Percentiles rank a stretch among this genome's conserved stretches.
These are phyloP conservation scores for Malassezia nana DNA, from an alignment of 1,284 basidiomycete species.

Conservation along the genomic window DNA sequence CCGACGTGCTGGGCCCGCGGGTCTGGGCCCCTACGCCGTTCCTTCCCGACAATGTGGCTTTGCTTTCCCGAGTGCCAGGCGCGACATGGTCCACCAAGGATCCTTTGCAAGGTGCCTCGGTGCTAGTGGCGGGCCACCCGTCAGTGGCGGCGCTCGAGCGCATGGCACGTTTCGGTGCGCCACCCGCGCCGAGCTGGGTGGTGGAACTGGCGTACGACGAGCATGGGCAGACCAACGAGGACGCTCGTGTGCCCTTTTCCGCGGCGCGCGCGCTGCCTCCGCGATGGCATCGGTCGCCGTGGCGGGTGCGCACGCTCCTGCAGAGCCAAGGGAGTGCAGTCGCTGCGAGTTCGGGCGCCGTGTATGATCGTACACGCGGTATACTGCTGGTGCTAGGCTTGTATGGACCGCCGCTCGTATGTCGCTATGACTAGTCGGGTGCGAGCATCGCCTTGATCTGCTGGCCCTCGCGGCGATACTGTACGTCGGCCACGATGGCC, in stretches of 20 bases:
- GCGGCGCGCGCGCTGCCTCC: background rate
- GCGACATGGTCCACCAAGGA: background rate
- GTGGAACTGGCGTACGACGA: slow-evolving; percentile 1
- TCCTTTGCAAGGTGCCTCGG: slow-evolving; percentile 6
- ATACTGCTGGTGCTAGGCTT: background rate
- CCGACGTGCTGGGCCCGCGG: background rate
- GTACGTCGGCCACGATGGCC: slow-evolving; percentile 30
- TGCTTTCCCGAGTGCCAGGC: background rate
- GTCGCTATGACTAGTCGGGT: slow-evolving; percentile 17
- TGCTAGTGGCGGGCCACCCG: slow-evolving; percentile 14
- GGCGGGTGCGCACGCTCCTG: slow-evolving; percentile 12
- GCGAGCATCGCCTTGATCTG: slow-evolving; percentile 29
- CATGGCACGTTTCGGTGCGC: background rate
- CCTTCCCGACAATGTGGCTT: slow-evolving; percentile 12
- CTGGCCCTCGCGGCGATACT: slow-evolving; percentile 30
- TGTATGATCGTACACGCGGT: background rate
- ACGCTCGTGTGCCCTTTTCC: background rate
- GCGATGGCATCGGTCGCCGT: background rate
- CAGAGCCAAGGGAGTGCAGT: slow-evolving; percentile 4
- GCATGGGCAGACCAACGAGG: background rate
- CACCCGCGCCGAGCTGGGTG: slow-evolving; percentile 13
- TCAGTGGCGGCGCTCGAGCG: slow-evolving; percentile 7
- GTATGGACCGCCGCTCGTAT: background rate
- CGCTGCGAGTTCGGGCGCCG: background rate
- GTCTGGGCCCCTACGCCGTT: slow-evolving; percentile 6